Base-by-base conservation (phyloP, 78 protist species). In the Speleostelium caveatum region DNA sequence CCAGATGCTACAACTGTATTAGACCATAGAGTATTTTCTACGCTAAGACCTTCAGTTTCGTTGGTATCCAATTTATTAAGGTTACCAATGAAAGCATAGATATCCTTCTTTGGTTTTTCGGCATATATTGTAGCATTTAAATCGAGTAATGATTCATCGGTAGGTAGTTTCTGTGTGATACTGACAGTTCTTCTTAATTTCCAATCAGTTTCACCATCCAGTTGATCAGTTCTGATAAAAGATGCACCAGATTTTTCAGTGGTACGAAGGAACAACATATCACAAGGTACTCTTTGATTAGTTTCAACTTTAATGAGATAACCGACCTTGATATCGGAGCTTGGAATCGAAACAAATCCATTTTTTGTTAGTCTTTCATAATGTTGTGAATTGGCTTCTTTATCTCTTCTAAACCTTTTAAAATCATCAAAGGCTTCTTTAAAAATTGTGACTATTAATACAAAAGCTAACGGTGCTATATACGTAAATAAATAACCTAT, bases 201-300 rank as follows among this genome's bases (percentile, higher is more conserved):
- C 98, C 98, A 98, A 80, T 98, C 99, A 2, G 98, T 97, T 75
- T 98, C 99, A 21, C 99, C 99, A 53, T 98, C 99, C 39, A 98
- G 83, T 86, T 98, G 99, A 66, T 97, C 99, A 2, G 99, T 98
- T 36, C 98, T 71, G 30, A 98, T 78, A 38, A 98, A 98, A 12
- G 83, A 76, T 0, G 98, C 89, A 39, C 99, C 99, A 12, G 53
- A 53, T 66, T 72, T 86, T 30, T 97, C 98, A 4, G 97, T 86
- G 17, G 98, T 98, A 49, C 96, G 66, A 63, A 98, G 63, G 72
- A 98, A 89, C 17, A 98, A 35, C 85, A 96, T 55, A 53, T 98
- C 99, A 21, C 98, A 95, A 14, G 98, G 98, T 10, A 96, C 95
- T 22, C 97, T 71, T 30, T 96, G 93, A 67, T 96, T 85, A n/a